Base-by-base conservation (phyloP, 495 filamentous ascomycete genomes). In the Aspergillus wentii region DNA sequence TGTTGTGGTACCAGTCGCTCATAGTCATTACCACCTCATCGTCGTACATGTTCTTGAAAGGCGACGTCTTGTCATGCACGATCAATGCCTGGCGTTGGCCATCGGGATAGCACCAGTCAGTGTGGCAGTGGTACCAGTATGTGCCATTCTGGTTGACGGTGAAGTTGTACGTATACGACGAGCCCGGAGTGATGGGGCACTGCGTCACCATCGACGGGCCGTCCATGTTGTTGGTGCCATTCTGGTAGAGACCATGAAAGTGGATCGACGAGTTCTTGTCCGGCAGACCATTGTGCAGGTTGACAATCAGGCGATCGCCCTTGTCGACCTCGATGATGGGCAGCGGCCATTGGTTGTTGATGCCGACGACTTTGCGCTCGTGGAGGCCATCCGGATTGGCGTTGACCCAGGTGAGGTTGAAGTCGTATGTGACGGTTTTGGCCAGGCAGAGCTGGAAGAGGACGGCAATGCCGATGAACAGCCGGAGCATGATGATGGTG, bases 101-200 rank as follows among this genome's bases (percentile, higher is more conserved):
- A 59, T 94, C 87, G 1, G 86, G 83, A 44, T 90, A 91, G 49
- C 90, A 86, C 1, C 73, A 82, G 44, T 64, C 66, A 17, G 69
- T 62, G 52, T 91, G 86, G 3, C 82, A 85, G 56, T 91, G 86
- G 51, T 90, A 91, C 87, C 87, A 91, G 66, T 87, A 91, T 2
- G 85, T 86, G 27, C 86, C 86, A 1, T 81, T 75, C 64, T 88
- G 83, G 37, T 85, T 63, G 16, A 87, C 84, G 4, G 75, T 79
- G 46, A 94, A 89, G 49, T 86, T 74, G 53, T 91, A 91, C 4
- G 69, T 82, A 44, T 76, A 45, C 49, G 62, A 49, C 62, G 66
- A 25, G 45, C 71, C 72, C 7, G 80, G 78, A 2, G 79, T 62
- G 44, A 86, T 75, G 2, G 82, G 78, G 43, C 84, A 88, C 56